Conservation (phyloP, 441 rosid genomes). For the Lepidium campestre region DNA sequence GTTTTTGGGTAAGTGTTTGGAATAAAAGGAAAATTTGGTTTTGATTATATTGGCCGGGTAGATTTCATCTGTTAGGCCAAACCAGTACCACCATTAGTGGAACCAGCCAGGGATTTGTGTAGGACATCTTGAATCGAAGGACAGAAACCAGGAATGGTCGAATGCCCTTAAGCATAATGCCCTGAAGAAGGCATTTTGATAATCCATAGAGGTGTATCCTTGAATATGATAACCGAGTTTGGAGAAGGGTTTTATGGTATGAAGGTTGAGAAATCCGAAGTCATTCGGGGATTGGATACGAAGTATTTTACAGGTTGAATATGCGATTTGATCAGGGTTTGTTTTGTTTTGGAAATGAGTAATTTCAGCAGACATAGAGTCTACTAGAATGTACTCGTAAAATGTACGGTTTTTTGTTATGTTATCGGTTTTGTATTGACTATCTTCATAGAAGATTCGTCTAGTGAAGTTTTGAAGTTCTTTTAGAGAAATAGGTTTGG, state of each 20-base stretch:
- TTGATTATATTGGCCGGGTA: background rate
- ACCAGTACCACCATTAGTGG: background rate
- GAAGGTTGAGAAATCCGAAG: background rate
- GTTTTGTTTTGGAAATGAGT: background rate
- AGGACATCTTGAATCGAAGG: background rate
- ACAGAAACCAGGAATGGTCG: background rate
- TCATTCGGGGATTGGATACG: fast-evolving
- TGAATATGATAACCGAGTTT: background rate
- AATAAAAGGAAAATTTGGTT: too few relatives aligned
- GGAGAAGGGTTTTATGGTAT: background rate
- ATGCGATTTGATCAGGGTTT: background rate
- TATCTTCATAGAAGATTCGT: background rate
- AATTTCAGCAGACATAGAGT: background rate
- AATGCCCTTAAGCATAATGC: background rate
- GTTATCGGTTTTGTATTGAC: background rate
- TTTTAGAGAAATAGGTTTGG: background rate
- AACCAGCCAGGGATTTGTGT: background rate
- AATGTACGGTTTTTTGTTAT: background rate
- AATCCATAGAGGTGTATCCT: background rate
- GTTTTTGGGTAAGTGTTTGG: too few relatives aligned
- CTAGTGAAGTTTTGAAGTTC: background rate
- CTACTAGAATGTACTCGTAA: background rate
- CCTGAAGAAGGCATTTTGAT: background rate
- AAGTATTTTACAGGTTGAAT: background rate
- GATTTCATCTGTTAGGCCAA: background rate